These are phyloP conservation scores for Teratosphaeria nubilosa DNA, from an alignment of 2,329 filamentous ascomycete species.

Conservation along the genomic window DNA sequence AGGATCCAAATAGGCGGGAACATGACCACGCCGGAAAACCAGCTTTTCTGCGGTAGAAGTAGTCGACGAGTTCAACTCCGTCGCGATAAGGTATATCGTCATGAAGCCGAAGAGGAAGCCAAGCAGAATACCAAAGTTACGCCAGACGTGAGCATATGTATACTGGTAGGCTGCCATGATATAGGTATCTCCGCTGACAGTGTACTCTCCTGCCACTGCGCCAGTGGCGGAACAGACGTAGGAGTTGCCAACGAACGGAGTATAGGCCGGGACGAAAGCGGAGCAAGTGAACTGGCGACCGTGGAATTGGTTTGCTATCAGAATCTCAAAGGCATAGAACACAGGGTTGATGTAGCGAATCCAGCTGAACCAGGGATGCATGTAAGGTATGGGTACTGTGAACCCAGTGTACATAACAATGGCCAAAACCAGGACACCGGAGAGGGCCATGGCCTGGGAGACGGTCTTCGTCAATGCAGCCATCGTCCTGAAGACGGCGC, in stretches of 20 bases:
- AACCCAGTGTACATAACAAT: slow-evolving; percentile 55
- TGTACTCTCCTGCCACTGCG: slow-evolving; percentile 28
- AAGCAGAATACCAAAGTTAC: slow-evolving; percentile 57
- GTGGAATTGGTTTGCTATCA: slow-evolving; percentile 46
- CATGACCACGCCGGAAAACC: slow-evolving; percentile 45
- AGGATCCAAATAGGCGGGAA: slow-evolving; percentile 29
- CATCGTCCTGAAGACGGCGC: slow-evolving; percentile 49
- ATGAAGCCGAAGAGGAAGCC: slow-evolving; percentile 57
- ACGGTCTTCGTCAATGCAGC: slow-evolving; percentile 50
- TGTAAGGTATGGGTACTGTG: slow-evolving; percentile 19
- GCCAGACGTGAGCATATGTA: slow-evolving; percentile 31
- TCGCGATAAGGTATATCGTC: slow-evolving; percentile 50
- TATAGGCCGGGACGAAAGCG: slow-evolving; percentile 29
- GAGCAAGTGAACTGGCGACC: slow-evolving; percentile 25
- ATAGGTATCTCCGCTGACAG: slow-evolving; percentile 31
- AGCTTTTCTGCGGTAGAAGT: slow-evolving; percentile 58
- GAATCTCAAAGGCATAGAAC: slow-evolving; percentile 48
- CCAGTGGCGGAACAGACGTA: slow-evolving; percentile 31
- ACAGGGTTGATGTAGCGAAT: slow-evolving; percentile 44
- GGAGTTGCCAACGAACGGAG: slow-evolving; percentile 18
- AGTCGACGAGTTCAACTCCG: slow-evolving; percentile 55
- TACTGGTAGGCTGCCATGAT: slow-evolving; percentile 27
- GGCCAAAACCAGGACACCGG: slow-evolving; percentile 42
- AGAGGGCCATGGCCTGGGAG: slow-evolving; percentile 52
- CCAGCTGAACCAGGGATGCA: slow-evolving; percentile 28